Evolutionary conservation across 2,329 filamentous ascomycete species (phyloP).

Genomic region (Bimuria novae-zelandiae): DNA sequence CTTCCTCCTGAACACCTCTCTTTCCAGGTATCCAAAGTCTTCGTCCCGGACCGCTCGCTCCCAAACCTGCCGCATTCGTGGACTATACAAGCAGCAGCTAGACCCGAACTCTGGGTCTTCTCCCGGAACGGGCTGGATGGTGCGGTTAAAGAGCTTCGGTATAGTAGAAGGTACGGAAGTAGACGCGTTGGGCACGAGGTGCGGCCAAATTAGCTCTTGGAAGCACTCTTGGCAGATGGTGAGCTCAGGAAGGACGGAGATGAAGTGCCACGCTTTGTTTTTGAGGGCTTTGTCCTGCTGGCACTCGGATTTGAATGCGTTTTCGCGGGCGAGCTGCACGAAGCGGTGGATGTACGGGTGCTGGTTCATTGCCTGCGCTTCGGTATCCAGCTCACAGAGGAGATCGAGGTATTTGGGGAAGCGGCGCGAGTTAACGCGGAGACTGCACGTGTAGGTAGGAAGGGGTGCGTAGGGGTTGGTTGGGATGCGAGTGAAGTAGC

Average conservation of each 20-base stretch:
- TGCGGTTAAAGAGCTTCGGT: conserved; percentile 52
- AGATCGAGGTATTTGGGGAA: conserved; percentile 63
- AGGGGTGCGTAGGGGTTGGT: conserved; percentile 50
- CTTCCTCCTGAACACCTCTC: conserved; percentile 60
- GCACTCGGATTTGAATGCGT: conserved; percentile 60
- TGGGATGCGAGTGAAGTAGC: conserved; percentile 61
- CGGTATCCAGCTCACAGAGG: conserved; percentile 58
- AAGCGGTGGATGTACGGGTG: conserved; percentile 64
- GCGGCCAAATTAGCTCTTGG: conserved; percentile 75
- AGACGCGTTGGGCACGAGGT: conserved; percentile 48
- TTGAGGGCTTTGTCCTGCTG: conserved; percentile 64
- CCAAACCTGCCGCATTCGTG: conserved; percentile 77
- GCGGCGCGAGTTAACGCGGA: conserved; percentile 65
- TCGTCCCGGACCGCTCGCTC: conserved; percentile 66
- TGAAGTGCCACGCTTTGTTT: conserved; percentile 75
- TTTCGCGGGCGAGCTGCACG: conserved; percentile 63
- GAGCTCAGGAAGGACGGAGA: conserved; percentile 74
- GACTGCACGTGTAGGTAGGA: conserved; percentile 63
- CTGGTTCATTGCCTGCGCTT: conserved; percentile 40
- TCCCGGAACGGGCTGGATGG: conserved; percentile 60
- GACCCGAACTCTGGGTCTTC: conserved; percentile 49
- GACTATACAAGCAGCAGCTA: conserved; percentile 79
- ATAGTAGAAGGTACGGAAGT: conserved; percentile 37
- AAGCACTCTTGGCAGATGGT: conserved; percentile 89
- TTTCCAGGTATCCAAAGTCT: conserved; percentile 68